Base-by-base conservation (phyloP, 805 yeast genomes). In the Yueomyces sp. region DNA sequence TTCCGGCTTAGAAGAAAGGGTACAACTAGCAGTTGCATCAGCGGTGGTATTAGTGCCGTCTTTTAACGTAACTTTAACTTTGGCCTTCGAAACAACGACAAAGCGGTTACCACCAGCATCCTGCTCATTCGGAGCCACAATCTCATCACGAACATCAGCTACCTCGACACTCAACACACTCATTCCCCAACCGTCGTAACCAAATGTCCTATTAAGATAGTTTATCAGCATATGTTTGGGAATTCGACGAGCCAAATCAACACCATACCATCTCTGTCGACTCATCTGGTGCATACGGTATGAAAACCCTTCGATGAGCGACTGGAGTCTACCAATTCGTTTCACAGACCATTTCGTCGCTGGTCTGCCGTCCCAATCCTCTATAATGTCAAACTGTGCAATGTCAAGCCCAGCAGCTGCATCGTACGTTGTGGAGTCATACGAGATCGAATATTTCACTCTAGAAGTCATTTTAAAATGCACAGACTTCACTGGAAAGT, bases 21-120 rank as follows among this genome's bases (percentile, higher is more conserved):
- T 80, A 27, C 76, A 73, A 42, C 72, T 74, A 4, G 94, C 95
- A 48, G 75, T 73, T 0, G 96, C 96, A 27, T 74, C 69, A 47
- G 81, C 83, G 54, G 82, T 92, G 44, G 80, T 86, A 54, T 67
- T 82, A 0, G 95, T 78, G 1, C 96, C 96, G 56, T 85, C 94
- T 52, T 74, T 75, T 37, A 88, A 66, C 0, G 82, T 76, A 2
- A 88, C 76, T 28, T 90, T 67, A 2, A 87, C 83, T 6, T 57
- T 56, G 2, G 70, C 68, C 48, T 66, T 65, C 1, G 65, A 57
- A 4, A 53, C 49, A 2, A 65, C 56, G 2, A 60, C 52, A 43
- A 52, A 52, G 19, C 19, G 19, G 19, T 19, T 19, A 19, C 19
- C 19, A 12, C 49, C 44, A 19, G 42, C 49, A 37, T 38, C 42